Evolutionary conservation across 352 stramenopile species (phyloP), one percentile per base, ranked within the genome.

Genomic region (Salisapilia sapeloensis): DNA sequence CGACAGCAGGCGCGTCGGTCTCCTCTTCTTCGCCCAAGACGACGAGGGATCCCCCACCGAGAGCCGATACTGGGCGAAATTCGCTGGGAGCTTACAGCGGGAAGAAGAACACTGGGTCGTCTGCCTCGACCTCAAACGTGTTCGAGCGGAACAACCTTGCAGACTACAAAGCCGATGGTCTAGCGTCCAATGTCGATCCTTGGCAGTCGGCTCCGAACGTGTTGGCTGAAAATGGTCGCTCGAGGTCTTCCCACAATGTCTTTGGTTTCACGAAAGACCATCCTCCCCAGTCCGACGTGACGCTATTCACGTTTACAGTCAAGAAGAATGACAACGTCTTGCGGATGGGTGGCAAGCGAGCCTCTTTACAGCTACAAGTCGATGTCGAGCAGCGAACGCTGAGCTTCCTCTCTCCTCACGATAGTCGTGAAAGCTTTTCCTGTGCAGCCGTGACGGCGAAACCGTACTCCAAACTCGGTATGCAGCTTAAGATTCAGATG

Each of bases 401-500:
- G n/a, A 79, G 56, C 39, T 85, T 91, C 18, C 33, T 85, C 2
- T 82, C 69, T 29, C 62, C 70, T 5, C 64, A 82, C 38, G 72
- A 84, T 29, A 60, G 59, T 32, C 50, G 65, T 10, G 74, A 90
- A 45, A 79, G 71, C 34, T 86, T 80, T 37, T 84, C 65, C 35
- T 90, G 70, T 28, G 67, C 74, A 0, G 65, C 70, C 0, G 66
- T 86, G 17, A 85, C 71, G 16, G 74, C 74, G 35, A 71, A 71
- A 17, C 61, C 70, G n/a, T 62, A 85, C 46, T 77, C 66, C 4
- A 49, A 70, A 0, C 46, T 85, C 4, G 67, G 65, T 17, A 79
- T 90, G 56, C 74, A 90, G 42, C 60, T 90, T 38, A 84, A 82
- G 49, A 90, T 90, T 40, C 70, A 86, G 48, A 84, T 65, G 4